Percentiles rank a stretch among this genome's conserved stretches.
These are phyloP conservation scores for Leucogyrophana mollusca DNA, from an alignment of 768 basidiomycete genomes.

Conservation along the genomic window DNA sequence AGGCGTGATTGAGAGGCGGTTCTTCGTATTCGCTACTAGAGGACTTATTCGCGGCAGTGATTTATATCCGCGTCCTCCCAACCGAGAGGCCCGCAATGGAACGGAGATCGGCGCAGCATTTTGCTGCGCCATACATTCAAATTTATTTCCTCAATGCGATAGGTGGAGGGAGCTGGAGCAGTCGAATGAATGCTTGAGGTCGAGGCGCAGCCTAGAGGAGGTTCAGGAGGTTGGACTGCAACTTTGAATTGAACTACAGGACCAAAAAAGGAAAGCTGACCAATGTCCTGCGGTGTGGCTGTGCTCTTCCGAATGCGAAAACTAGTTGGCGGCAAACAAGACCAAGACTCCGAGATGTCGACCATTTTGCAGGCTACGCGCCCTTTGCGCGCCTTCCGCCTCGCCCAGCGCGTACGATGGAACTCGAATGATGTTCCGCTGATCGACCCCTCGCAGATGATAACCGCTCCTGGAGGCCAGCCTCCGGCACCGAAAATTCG, in stretches of 20 bases:
- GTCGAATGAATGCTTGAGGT: too few relatives aligned
- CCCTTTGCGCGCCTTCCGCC: constrained; percentile 14
- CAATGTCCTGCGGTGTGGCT: constrained; percentile 14
- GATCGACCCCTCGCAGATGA: constrained; percentile 2
- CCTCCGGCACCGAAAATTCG: constrained; percentile 3
- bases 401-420: constrained; percentile 15
- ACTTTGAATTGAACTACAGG: not conserved
- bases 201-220: too few relatives aligned
- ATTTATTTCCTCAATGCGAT: too few relatives aligned
- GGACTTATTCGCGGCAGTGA: too few relatives aligned
- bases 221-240: not conserved
- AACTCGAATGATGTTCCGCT: constrained; percentile 17
- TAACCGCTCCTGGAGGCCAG: constrained; percentile 1
- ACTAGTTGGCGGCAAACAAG: too few relatives aligned
- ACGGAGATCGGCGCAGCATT: too few relatives aligned
- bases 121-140: too few relatives aligned
- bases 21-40: too few relatives aligned
- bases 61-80: too few relatives aligned
- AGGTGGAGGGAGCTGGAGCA: too few relatives aligned
- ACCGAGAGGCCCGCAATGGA: too few relatives aligned
- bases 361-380: constrained; percentile 18
- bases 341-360: constrained; percentile 14
- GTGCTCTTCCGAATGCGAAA: constrained; percentile 13
- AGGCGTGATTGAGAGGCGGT: too few relatives aligned
- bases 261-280: constrained; percentile 7